Base-by-base conservation (phyloP, 139 green algal genomes). In the Tetradesmus lagerheimii region DNA sequence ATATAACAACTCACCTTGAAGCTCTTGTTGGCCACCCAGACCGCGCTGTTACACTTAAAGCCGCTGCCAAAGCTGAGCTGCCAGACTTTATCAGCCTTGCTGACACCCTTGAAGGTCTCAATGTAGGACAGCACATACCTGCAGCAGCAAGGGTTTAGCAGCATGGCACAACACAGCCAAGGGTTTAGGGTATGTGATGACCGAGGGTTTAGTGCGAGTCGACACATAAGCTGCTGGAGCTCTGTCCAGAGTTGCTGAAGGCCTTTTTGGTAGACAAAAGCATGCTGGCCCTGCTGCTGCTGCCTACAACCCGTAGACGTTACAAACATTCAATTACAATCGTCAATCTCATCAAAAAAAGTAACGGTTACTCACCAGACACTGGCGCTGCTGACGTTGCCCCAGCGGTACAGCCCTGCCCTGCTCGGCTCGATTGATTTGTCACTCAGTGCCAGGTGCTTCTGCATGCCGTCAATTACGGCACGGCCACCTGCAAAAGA, bases 31-130 rank as follows among this genome's bases (percentile, higher is more conserved):
- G 96, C 94, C 12, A 91, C 89, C 97, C 96, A 99, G 34, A 99
- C n/a, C n/a, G n/a, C n/a, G n/a, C 97, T 97, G 95, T 99, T 99
- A 95, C 96, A 98, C 95, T 99, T 99, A 94, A 99, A 99, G 71
- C 97, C 97, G 23, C 90, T 96, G 86, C 97, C 97, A 93, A 99
- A 99, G 62, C 91, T 96, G 77, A 99, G 94, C 95, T 99, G 97
- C 97, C 97, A 98, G 11, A 99, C 94, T 37, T 92, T 71, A 57
- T 98, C 95, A n/a, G 94, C 95, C 6, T 88, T 88, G 5, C 86
- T 81, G 71, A 98, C 92, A 23, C 94, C 93, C 62, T 95, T 91
- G 57, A 90, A 85, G 34, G 89, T 89, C 92, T 99, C 97, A n/a
- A 97, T 94, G 92, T 95, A 98, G 0, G 93, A 93, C 86, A 99